Evolutionary conservation across 2,329 filamentous ascomycete species (phyloP), one percentile per base, ranked within the genome.

Genomic region (Botrytis hyacinthi): DNA sequence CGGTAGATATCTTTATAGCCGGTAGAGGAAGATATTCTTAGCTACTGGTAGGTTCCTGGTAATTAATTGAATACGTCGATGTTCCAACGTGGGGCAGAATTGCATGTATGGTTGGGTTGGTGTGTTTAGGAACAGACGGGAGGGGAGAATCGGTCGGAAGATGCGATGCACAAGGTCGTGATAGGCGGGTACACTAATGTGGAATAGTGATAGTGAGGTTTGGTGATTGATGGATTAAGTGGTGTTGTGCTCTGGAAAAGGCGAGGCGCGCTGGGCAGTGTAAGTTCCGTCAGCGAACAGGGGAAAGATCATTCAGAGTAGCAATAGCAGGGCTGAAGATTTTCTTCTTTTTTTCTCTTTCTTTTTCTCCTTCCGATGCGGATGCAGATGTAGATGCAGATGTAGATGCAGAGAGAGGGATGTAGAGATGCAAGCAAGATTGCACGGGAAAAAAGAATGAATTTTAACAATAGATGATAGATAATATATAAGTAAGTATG

Each of bases 261-360:
- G 46, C 14, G 65, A 67, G 46, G 46, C 65, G 22, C 22, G 60
- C 35, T 62, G 60, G 60, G 60, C 60, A 62, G 60, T 61, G 59
- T 61, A 37, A 8, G 37, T 51, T 35, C 60, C 46, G 46, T 67
- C 46, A 67, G 65, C 46, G 46, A 65, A 29, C 65, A 67, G n/a
- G 65, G 65, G 46, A 40, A 69, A 69, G 66, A 69, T 69, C 37
- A 40, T 40, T n/a, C n/a, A 68, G 18, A 40, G 57, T 32, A 32
- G 68, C 26, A 62, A 63, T n/a, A 63, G 69, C 69, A 71, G 69
- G 59, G 69, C 69, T 71, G 69, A 63, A 42, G 69, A 48, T 48
- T 71, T 29, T 37, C n/a, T 60, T 3, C 8, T 32, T n/a, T 26
- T 32, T 48, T 16, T 16, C 5, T 16, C 26, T 29, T 68, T 54